A percentile compares a stretch with the other conserved stretches of the same genome.
Evolutionary conservation across 805 yeast genomes (phyloP).

Genomic region (Ogataea paradorogensis): DNA sequence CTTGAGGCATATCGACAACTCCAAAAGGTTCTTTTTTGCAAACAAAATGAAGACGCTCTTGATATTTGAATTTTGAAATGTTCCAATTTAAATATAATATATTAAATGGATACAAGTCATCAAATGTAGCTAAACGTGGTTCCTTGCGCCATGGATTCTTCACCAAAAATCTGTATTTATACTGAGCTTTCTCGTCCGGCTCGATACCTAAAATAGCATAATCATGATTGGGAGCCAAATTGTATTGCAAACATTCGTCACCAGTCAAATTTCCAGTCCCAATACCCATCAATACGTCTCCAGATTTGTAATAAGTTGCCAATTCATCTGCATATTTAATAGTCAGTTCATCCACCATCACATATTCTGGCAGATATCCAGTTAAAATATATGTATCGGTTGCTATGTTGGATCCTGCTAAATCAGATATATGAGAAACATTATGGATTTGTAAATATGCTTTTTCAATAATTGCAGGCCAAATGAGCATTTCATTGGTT

Average conservation of each 20-base stretch:
- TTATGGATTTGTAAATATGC: conserved; percentile 57
- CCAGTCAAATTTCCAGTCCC: conserved; percentile 58
- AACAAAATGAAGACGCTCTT: conserved; percentile 17
- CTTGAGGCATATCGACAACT: conserved; percentile 33
- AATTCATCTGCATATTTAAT: conserved; percentile 32
- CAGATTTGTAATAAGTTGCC: conserved; percentile 29
- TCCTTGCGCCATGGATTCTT: conserved; percentile 46
- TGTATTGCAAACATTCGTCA: conserved; percentile 33
- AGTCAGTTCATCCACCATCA: conserved; percentile 34
- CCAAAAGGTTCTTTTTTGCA: conserved; percentile 33
- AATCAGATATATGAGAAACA: conserved; percentile 51
- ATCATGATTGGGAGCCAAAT: conserved; percentile 63
- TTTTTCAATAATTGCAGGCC: conserved; percentile 79
- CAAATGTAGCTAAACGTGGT: conserved; percentile 27
- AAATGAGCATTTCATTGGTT: conserved; percentile 34
- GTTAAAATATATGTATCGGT: conserved; percentile 61
- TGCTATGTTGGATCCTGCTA: conserved; percentile 74
- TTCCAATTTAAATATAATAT: conserved; percentile 70
- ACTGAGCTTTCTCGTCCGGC: conserved; percentile 15
- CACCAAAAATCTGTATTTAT: conserved; percentile 27
- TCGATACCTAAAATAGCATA: conserved; percentile 53
- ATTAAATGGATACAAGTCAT: conserved; percentile 40
- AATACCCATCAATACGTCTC: conserved; percentile 51
- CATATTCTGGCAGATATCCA: conserved; percentile 73
- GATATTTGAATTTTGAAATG: background rate